Conservation (phyloP, 1,139 yeast species). For the Pichia sp. region DNA sequence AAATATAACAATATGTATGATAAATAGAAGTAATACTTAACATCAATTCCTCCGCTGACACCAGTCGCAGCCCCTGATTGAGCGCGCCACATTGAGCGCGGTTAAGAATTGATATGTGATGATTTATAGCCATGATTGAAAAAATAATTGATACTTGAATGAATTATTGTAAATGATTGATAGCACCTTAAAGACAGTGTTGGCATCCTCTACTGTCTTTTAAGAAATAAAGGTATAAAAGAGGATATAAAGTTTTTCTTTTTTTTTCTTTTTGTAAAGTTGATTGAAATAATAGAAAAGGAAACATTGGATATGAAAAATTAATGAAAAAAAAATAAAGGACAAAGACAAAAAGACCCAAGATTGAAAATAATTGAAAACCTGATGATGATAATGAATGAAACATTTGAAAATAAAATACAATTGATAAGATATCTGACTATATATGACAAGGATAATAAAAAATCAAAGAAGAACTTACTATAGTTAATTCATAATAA, state of each 20-base stretch:
- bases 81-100: conserved; percentile 31
- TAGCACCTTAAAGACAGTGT: background rate
- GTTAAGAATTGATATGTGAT: conserved; percentile 4
- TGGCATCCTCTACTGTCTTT: conserved; percentile 9
- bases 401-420: background rate
- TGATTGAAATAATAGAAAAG: background rate
- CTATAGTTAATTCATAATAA: conserved; percentile 11
- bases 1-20: background rate
- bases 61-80: conserved; percentile 29
- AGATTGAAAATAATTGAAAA: background rate
- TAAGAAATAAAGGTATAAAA: conserved; percentile 4
- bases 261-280: background rate
- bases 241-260: background rate
- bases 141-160: background rate
- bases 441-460: conserved; percentile 1
- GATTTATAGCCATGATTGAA: background rate
- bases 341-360: background rate
- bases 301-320: too few relatives aligned
- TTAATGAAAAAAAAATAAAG: background rate
- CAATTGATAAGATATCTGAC: background rate
- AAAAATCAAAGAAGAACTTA: background rate
- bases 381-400: too few relatives aligned
- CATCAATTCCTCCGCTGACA: conserved; percentile 15
- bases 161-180: background rate
- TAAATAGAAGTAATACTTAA: background rate